Percentiles rank a stretch among this genome's conserved stretches.
Evolutionary conservation across 768 basidiomycete species (phyloP).

Genomic region (Lactifluus subvellereus): DNA sequence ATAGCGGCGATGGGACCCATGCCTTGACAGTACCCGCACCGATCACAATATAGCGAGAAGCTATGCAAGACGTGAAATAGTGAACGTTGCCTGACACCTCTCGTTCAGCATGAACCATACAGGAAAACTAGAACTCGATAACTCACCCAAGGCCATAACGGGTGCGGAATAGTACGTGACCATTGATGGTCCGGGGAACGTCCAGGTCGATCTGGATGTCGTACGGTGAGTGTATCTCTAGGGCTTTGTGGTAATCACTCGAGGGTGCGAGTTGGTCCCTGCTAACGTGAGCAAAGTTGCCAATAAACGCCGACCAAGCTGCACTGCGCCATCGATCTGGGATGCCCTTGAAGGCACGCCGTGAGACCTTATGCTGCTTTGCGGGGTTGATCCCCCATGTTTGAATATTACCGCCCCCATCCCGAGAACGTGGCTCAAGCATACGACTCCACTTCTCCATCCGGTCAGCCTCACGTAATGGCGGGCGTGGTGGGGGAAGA

Average conservation of each 20-base stretch:
- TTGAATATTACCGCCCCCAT: conserved; percentile 70
- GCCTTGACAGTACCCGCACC: conserved; percentile 96
- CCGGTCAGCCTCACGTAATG: conserved; percentile 62
- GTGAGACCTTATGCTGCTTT: conserved; percentile 64
- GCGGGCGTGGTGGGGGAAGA: conserved; percentile 39
- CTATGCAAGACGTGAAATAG: conserved; percentile 92
- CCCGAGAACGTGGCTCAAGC: conserved; percentile 63
- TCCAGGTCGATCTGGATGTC: conserved; percentile 98
- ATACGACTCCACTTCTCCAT: conserved; percentile 93
- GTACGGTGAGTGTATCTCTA: conserved; percentile 80
- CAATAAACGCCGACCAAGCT: conserved; percentile 83
- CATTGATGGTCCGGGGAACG: conserved; percentile 92
- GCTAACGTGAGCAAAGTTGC: conserved; percentile 43
- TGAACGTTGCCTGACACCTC: conserved; percentile 68
- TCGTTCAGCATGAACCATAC: not conserved
- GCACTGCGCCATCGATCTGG: conserved; percentile 94
- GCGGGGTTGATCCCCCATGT: conserved; percentile 62
- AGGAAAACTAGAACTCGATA: not conserved
- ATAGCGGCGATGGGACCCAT: conserved; percentile 98
- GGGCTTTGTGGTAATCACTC: conserved; percentile 49
- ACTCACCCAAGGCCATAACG: conserved; percentile 92
- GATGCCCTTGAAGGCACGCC: conserved; percentile 88
- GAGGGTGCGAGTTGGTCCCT: conserved; percentile 40
- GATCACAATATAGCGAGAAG: conserved; percentile 77
- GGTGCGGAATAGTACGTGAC: conserved; percentile 91